Evolutionary conservation across 345 rosid species (phyloP), one percentile per base, ranked within the genome.

Genomic region (Excoecaria agallocha): DNA sequence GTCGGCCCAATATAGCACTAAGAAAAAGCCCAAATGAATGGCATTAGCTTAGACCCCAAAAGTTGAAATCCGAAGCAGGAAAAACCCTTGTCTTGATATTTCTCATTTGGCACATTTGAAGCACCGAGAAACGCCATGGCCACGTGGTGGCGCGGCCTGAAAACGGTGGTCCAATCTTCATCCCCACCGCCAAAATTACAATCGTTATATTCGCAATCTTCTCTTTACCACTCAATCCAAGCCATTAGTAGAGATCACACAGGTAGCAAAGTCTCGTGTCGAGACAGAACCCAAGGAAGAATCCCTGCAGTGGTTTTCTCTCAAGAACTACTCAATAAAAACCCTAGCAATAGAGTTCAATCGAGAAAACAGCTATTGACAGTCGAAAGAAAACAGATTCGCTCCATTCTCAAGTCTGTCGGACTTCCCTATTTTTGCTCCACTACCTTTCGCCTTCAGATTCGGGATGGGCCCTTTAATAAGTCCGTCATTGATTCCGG

Each of bases 391-490:
- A 86, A 85, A 64, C 97, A 92, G 92, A 87, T 92, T 77, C 86
- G 84, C 66, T 76, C 95, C 5, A 84, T 92, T 35, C 69, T 92
- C 17, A 86, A 86, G 57, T 87, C 91, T 50, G 88, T 92, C 4
- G 66, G 83, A 15, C 85, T 86, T 24, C 93, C 90, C 3, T 92
- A 79, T 84, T 87, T 92, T 80, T 89, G 89, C 79, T 92, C 97
- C 59, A 86, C 95, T n/a, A 86, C 92, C 3, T 92, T 92, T 73
- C 71, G 80, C 56, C 92, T 92, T 55, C 94, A 92, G 84, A 84
- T 92, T 82, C 89, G 95, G 22, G 95, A 92, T 45, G 95, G 97
- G n/a, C 79, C 92, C 24, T 95, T 95, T 1, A 89, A 95, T 0
- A 83, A 89, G 38, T 79, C 77, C 19, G 74, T 92, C 25, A 81